Base-by-base conservation (phyloP, 1,139 yeast genomes). In the Geotrichum europaeum region DNA sequence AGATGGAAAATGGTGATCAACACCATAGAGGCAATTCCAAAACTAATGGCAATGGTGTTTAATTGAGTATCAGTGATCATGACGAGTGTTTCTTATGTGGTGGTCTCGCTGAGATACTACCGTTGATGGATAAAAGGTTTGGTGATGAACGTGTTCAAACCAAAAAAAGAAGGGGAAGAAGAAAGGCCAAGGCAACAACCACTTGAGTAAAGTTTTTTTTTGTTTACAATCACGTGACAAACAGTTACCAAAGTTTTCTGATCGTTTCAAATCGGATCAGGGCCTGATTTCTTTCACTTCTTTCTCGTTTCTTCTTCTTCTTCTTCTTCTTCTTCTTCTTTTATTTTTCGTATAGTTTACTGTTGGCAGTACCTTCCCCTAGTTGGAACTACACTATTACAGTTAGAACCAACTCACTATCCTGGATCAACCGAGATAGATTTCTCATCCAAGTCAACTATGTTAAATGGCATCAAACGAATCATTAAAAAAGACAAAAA, bases 1-100 rank as follows among this genome's bases (percentile, higher is more conserved):
- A 79, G 73, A 68, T 89, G 95, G 74, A 87, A 91, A 4, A 86
- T 77, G 57, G 89, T 76, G 57, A 91, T 87, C 67, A 91, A 79
- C 2, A 84, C 79, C 72, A 90, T 81, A 61, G 96, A 85, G 13
- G 84, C 75, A 62, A 89, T 73, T 6, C 97, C 97, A 68, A 88
- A 86, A n/a, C 84, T 75, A 59, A 89, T 80, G 59, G 90, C 95
- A 59, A 89, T 78, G 56, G 83, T 77, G 72, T 90, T 85, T 72
- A 91, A 81, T 74, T 90, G 94, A 62, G 79, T 78, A 78, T 90
- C 97, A 25, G 88, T 79, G 69, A 91, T 91, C 97, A 90, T 91
- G 53, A 9, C 32, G 5, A 28, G 57, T 70, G 57, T 18, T 52
- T 43, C 20, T 51, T 28, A 15, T 25, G 89, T 25, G 89, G 78